A percentile compares a stretch with the other conserved stretches of the same genome.
Evolutionary conservation across 495 filamentous ascomycete species (phyloP).

Genomic region (Penicillium salamii): DNA sequence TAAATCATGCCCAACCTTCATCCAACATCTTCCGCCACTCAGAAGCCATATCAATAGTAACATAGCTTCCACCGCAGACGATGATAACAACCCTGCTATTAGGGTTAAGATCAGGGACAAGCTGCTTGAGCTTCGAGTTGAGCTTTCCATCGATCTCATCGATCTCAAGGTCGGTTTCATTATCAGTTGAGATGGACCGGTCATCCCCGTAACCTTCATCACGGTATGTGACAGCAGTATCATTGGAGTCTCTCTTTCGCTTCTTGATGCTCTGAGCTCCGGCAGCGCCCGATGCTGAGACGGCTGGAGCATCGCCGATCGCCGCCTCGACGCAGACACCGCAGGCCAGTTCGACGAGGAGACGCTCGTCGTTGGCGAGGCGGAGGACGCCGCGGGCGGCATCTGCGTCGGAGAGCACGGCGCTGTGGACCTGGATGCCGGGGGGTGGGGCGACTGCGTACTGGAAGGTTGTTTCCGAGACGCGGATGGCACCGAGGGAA

Average conservation of each 20-base stretch:
- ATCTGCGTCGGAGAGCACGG: slow-evolving; percentile 74
- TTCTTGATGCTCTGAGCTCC: slow-evolving; percentile 29
- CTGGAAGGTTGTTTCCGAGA: slow-evolving; percentile 69
- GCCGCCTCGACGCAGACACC: slow-evolving; percentile 70
- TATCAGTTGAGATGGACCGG: slow-evolving; percentile 32
- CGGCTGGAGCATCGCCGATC: slow-evolving; percentile 33
- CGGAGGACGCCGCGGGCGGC: slow-evolving; percentile 72
- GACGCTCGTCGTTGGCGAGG: slow-evolving; percentile 77
- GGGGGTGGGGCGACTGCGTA: slow-evolving; percentile 46
- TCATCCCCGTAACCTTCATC: slow-evolving; percentile 46
- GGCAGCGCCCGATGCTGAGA: slow-evolving; percentile 10
- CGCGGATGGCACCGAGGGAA: slow-evolving; percentile 70
- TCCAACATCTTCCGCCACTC: slow-evolving; percentile 54
- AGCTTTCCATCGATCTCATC: slow-evolving; percentile 17
- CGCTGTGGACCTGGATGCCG: slow-evolving; percentile 54
- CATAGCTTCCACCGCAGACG: slow-evolving; percentile 81
- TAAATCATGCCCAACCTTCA: slow-evolving; percentile 36
- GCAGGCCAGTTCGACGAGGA: slow-evolving; percentile 80
- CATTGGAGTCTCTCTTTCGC: slow-evolving; percentile 30
- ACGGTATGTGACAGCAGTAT: slow-evolving; percentile 8
- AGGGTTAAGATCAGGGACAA: slow-evolving; percentile 55
- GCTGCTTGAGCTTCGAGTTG: slow-evolving; percentile 52
- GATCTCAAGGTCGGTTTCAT: slow-evolving; percentile 28
- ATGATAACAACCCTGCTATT: slow-evolving; percentile 76
- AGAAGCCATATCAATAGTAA: slow-evolving; percentile 63